Conservation (phyloP, 2,329 filamentous ascomycete genomes). For the Colletotrichum abscissum region DNA sequence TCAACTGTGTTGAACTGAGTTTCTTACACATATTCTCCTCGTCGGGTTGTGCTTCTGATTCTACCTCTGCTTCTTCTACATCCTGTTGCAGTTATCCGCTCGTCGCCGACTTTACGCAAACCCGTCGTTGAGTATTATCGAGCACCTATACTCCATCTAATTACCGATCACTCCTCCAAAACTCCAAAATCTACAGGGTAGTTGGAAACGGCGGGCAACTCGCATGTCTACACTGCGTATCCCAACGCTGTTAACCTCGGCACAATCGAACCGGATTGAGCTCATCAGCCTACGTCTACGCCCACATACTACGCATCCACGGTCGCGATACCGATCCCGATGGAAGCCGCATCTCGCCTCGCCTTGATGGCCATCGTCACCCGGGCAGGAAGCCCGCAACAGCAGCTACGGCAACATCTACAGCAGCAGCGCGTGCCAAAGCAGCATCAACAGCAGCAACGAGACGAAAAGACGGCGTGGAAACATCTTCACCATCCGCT, state of each 20-base stretch:
- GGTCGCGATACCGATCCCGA: background rate
- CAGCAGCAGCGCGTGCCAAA: background rate
- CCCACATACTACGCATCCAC: background rate
- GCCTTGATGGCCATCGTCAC: slow-evolving; percentile 14
- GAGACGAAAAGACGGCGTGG: slow-evolving; percentile 22
- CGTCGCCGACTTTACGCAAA: background rate
- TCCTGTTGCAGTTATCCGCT: background rate
- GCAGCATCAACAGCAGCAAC: background rate
- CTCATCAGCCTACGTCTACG: background rate
- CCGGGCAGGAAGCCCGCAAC: background rate
- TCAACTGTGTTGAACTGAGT: background rate
- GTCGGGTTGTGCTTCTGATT: no score
- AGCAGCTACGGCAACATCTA: background rate
- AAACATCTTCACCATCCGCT: slow-evolving; percentile 8
- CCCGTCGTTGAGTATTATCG: background rate
- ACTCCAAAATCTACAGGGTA: background rate
- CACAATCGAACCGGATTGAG: background rate
- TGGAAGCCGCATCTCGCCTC: slow-evolving; percentile 18
- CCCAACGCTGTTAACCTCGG: background rate
- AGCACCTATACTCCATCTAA: no score
- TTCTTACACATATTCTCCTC: background rate
- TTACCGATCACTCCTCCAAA: background rate
- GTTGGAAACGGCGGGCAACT: background rate
- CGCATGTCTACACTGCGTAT: background rate
- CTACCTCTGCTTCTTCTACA: background rate